Percentiles rank a stretch among this genome's conserved stretches.
phyloP scores from a whole-genome alignment of 768 basidiomycete genomes.

The Glaciozyma martinii region DNA sequence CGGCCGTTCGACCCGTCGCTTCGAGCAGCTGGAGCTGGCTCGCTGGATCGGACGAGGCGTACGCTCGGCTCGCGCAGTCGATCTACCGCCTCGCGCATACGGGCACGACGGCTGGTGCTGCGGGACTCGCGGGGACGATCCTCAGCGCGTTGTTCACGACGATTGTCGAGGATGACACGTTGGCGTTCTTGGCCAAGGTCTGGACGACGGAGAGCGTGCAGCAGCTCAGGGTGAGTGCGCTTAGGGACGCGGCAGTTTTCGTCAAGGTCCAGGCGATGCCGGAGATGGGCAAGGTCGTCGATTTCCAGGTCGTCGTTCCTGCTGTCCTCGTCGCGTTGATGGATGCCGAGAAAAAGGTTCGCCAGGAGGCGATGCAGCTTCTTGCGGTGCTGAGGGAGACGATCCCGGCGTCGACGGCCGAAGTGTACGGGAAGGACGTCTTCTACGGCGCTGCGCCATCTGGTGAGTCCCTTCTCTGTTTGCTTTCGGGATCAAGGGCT shows the following conservation, averaged over 20 bases:
- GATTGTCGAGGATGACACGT: slow-evolving; percentile 54
- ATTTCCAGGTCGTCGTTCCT: slow-evolving; percentile 43
- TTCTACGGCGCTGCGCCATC: slow-evolving; percentile 37
- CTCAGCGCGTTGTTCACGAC: slow-evolving; percentile 57
- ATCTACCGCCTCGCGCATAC: slow-evolving; percentile 62
- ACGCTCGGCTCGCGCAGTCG: slow-evolving; percentile 53
- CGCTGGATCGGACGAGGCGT: slow-evolving; percentile 40
- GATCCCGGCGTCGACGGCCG: background rate
- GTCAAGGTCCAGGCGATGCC: slow-evolving; percentile 54
- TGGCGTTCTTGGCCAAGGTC: slow-evolving; percentile 71
- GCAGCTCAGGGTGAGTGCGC: slow-evolving; percentile 48
- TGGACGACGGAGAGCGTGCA: slow-evolving; percentile 43
- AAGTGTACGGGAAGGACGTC: slow-evolving; percentile 38
- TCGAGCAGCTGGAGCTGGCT: slow-evolving; percentile 20
- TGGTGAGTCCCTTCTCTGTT: slow-evolving; percentile 23
- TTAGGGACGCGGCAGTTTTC: slow-evolving; percentile 71
- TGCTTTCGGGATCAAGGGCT: background rate
- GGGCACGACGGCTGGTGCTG: slow-evolving; percentile 1
- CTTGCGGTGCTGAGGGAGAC: slow-evolving; percentile 30
- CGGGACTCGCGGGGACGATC: slow-evolving; percentile 39
- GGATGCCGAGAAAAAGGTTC: slow-evolving; percentile 33
- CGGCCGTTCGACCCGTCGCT: slow-evolving; percentile 25
- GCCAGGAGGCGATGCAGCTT: slow-evolving; percentile 36
- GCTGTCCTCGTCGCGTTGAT: slow-evolving; percentile 30
- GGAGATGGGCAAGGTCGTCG: slow-evolving; percentile 40